Evolutionary conservation across 2,329 filamentous ascomycete genomes (phyloP).

Genomic region (Penicillium verrucosum): DNA sequence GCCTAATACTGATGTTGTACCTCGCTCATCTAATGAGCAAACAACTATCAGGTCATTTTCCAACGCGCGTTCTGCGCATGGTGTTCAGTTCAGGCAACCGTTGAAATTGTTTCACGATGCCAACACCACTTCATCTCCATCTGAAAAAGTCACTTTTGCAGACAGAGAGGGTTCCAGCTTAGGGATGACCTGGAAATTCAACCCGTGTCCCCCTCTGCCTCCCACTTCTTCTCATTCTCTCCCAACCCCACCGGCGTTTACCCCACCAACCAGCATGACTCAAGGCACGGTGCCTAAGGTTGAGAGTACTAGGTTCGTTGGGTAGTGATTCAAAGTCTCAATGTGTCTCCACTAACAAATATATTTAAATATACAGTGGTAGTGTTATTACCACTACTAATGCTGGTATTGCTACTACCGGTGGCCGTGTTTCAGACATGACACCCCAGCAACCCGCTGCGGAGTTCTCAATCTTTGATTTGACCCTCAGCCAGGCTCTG

Average conservation of each 20-base stretch:
- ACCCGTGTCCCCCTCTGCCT: not conserved
- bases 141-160: not conserved
- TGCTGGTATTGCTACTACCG: too few species aligned
- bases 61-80: not conserved
- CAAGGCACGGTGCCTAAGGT: not conserved
- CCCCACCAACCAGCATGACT: not conserved
- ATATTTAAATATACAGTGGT: not conserved
- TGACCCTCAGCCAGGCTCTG: not conserved
- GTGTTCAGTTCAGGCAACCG: not conserved
- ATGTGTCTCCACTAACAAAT: not conserved
- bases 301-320: not conserved
- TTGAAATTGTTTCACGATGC: not conserved
- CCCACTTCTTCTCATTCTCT: not conserved
- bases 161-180: not conserved
- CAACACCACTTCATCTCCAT: not conserved
- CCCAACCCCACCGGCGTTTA: not conserved
- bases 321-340: too few species aligned
- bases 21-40: not conserved
- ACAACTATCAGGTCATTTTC: not conserved
- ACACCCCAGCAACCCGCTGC: not conserved
- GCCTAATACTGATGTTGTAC: not conserved
- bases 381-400: too few species aligned
- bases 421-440: not conserved
- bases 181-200: not conserved
- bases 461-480: not conserved